Evolutionary conservation across 768 basidiomycete genomes (phyloP), one percentile per base, ranked within the genome.

Genomic region (Paxillus rubicundulus): DNA sequence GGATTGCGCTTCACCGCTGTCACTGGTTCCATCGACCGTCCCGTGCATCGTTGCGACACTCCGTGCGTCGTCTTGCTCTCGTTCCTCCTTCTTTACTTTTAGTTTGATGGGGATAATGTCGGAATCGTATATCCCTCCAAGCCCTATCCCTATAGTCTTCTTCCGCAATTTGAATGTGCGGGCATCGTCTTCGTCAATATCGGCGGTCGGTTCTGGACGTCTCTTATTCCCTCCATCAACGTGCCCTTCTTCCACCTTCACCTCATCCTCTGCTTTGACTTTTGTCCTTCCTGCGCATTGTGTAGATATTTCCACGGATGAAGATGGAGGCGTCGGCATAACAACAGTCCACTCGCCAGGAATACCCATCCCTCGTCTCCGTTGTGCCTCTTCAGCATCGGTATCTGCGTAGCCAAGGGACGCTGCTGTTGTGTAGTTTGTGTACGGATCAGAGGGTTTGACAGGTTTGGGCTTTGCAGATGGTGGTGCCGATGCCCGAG

Each of bases 351-450:
- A 96, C 42, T 84, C 80, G 10, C 93, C 90, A 0, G 79, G 86
- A 4, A 84, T 71, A 12, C 91, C 92, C 61, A 89, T 82, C 13
- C 73, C 80, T 44, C 75, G 77, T 20, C 81, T 77, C 40, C 80
- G 73, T 49, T 84, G 81, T 2, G 77, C 74, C 61, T 87, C 86
- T 52, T 88, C 89, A 8, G 76, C 84, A 54, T 92, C 89, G 2
- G 86, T 87, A 62, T 96, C 94, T 9, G 61, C 74, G 61, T 82
- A 86, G 1, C 95, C 95, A 1, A 98, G 77, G 1, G 86, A 89
- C 44, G 81, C 86, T 0, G 96, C 87, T 0, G 92, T 93, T 10
- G 91, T 84, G 69, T 98, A 99, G 67, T 96, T 88, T 1, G 87
- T 78, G 54, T 81, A 85, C n/a, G 79, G 81, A 60, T 86, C 82